phyloP scores from a whole-genome alignment of 768 basidiomycete genomes.

The Rhodocollybia butyracea region DNA sequence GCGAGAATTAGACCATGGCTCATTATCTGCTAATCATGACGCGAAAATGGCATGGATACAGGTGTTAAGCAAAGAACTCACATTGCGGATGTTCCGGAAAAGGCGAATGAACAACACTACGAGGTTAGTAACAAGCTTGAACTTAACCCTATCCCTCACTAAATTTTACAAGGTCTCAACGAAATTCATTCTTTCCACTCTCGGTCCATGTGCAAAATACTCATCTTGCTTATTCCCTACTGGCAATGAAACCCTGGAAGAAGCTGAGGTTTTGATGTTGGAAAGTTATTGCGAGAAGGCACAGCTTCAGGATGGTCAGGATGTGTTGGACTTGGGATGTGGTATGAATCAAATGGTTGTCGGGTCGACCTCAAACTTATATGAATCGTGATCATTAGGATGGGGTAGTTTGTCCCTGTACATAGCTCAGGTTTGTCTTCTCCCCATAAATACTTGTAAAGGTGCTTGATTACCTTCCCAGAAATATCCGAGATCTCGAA shows the following conservation, averaged over 20 bases:
- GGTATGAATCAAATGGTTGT: constrained; percentile 31
- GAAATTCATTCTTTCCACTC: constrained; percentile 59
- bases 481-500: constrained; percentile 65
- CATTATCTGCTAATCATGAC: constrained; percentile 56
- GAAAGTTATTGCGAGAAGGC: constrained; percentile 68
- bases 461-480: constrained; percentile 19
- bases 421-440: constrained; percentile 47
- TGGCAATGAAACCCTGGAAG: constrained; percentile 53
- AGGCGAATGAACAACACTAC: constrained; percentile 77
- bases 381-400: constrained; percentile 27
- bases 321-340: constrained; percentile 68
- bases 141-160: not conserved
- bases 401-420: constrained; percentile 74
- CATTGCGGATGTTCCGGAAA: constrained; percentile 61
- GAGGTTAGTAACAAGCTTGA: constrained; percentile 41
- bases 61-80: constrained; percentile 42
- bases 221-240: constrained; percentile 64
- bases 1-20: constrained; percentile 58
- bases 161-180: constrained; percentile 43
- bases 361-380: not conserved
- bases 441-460: not conserved
- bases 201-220: constrained; percentile 67
- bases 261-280: constrained; percentile 65
- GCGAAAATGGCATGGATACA: constrained; percentile 67
- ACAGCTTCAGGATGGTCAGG: constrained; percentile 54